Conservation (phyloP, 352 stramenopile species). For the Phytophthora fragariaefolia region DNA sequence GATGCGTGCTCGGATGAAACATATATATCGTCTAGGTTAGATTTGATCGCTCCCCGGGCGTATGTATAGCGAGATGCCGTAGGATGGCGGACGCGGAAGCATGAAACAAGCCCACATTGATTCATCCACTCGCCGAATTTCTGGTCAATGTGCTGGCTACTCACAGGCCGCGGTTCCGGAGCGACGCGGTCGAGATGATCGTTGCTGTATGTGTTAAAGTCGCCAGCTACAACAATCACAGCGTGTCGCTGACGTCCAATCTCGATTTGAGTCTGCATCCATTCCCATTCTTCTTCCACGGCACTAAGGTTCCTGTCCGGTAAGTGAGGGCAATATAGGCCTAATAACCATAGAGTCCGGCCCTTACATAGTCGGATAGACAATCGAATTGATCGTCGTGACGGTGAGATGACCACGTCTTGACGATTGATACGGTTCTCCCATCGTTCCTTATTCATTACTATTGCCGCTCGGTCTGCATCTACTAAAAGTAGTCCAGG, state of each 20-base stretch:
- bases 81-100: neutral
- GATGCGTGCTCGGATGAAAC: neutral
- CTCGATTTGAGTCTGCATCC: neutral
- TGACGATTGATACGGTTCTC: neutral
- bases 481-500: neutral
- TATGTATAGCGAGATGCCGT: neutral
- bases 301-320: neutral
- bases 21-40: neutral
- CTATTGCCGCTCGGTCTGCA: neutral
- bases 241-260: neutral
- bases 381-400: neutral
- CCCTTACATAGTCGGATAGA: neutral
- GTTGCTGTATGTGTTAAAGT: slow-evolving; percentile 16
- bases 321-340: slow-evolving; percentile 1
- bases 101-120: too few relatives aligned
- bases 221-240: neutral
- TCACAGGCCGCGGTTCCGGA: too few relatives aligned
- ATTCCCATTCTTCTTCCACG: neutral
- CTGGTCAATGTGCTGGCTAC: too few relatives aligned
- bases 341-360: neutral
- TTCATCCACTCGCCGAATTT: too few relatives aligned
- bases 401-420: neutral
- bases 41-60: neutral
- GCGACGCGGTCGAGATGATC: neutral
- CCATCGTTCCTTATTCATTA: neutral